These are phyloP conservation scores for Aspergillus flavus DNA, from an alignment of 2,329 filamentous ascomycete genomes.

Conservation along the genomic window DNA sequence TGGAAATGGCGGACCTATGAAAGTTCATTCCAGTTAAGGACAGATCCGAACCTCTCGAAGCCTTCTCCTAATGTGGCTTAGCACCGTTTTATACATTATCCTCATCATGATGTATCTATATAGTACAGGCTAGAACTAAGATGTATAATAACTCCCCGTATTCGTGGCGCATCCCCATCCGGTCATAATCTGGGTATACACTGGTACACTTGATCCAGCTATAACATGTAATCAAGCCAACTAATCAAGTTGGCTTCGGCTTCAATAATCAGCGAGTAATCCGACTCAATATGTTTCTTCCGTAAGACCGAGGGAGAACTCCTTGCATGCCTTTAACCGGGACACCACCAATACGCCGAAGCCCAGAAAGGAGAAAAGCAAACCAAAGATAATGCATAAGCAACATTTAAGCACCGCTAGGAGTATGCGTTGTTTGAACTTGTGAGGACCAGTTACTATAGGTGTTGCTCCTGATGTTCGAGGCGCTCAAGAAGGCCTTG, in stretches of 20 bases:
- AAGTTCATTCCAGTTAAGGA: slow-evolving; percentile 14
- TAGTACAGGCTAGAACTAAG: not conserved
- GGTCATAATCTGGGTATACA: not conserved
- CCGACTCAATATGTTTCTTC: not conserved
- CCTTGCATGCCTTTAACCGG: not conserved
- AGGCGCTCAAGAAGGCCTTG: slow-evolving; percentile 29
- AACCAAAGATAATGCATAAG: slow-evolving; percentile 7
- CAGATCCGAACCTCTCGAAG: not conserved
- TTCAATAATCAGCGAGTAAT: not conserved
- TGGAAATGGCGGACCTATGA: slow-evolving; percentile 37
- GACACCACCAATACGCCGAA: not conserved
- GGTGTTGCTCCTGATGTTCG: slow-evolving; percentile 23
- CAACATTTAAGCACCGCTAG: slow-evolving; percentile 6
- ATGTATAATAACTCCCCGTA: not conserved
- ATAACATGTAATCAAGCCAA: not conserved
- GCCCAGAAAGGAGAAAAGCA: not conserved
- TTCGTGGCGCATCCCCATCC: not conserved
- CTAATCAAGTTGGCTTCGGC: not conserved
- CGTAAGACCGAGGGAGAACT: not conserved
- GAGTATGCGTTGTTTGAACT: not conserved
- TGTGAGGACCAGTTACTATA: slow-evolving; percentile 23
- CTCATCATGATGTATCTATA: not conserved
- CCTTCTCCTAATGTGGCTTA: not conserved
- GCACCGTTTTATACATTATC: not conserved
- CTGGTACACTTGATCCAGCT: not conserved